Evolutionary conservation across 164 flowering plant genomes (phyloP), one percentile per base, ranked within the genome.

Genomic region (Liquidambar formosana): DNA sequence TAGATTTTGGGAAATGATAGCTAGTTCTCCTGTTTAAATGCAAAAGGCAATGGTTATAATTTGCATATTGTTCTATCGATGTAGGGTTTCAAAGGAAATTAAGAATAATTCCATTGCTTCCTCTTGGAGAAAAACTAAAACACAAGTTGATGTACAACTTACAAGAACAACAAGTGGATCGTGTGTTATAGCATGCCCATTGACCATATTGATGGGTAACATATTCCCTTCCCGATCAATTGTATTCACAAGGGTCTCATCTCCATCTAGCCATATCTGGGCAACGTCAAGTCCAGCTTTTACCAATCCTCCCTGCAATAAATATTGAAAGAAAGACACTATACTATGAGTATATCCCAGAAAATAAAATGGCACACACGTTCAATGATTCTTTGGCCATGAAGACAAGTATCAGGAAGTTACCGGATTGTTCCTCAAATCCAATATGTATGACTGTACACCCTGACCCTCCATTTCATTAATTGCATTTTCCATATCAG

Each of bases 111-210:
- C n/a, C n/a, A n/a, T n/a, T n/a, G n/a, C n/a, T n/a, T n/a, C n/a
- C n/a, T n/a, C n/a, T n/a, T n/a, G n/a, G n/a, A n/a, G n/a, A n/a
- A n/a, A n/a, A n/a, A n/a, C n/a, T n/a, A n/a, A n/a, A n/a, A n/a
- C n/a, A n/a, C n/a, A n/a, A n/a, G n/a, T n/a, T n/a, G 18, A 48
- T n/a, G 26, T 3, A 28, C 52, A 71, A 82, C 95, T 86, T 77
- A 95, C 99, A 64, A 91, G 94, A 27, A 95, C 96, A 60, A 90
- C 97, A 62, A 95, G 97, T 4, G 99, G 99, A 82, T 93, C 93
- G 41, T 71, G 97, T 45, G 99, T 95, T 68, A 93, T 57, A 33
- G 97, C 99, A 86, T 89, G 99, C 23, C 99, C 97, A 78, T 89
- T 48, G 62, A 85, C 79, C 87, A 89, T 84, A 71, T 74, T 91